A percentile compares a stretch with the other conserved stretches of the same genome.
phyloP scores from a whole-genome alignment of 805 yeast species.

The Monosporozyma siamensis region DNA sequence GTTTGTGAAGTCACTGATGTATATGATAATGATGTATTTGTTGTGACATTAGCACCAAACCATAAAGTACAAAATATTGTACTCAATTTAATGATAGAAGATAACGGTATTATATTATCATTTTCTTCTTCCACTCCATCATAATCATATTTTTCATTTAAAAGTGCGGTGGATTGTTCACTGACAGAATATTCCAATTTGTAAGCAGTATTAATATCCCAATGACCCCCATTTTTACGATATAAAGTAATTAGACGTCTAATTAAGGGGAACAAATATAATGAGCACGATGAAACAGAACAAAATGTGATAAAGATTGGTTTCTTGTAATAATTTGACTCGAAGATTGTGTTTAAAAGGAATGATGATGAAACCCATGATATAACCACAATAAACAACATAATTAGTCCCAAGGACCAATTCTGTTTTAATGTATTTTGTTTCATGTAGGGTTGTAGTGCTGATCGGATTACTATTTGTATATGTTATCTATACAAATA shows the following conservation, averaged over 20 bases:
- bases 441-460: neutral
- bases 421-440: slow-evolving; percentile 13
- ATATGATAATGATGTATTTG: slow-evolving; percentile 72
- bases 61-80: slow-evolving; percentile 73
- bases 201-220: neutral
- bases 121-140: neutral
- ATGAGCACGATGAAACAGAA: slow-evolving; percentile 70
- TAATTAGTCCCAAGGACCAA: slow-evolving; percentile 48
- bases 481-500: no score
- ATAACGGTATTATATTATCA: neutral
- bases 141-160: neutral
- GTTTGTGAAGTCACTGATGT: slow-evolving; percentile 91
- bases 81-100: slow-evolving; percentile 39
- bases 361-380: slow-evolving; percentile 87
- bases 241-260: neutral
- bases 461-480: neutral
- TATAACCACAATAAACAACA: slow-evolving; percentile 61
- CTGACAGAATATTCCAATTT: neutral
- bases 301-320: slow-evolving; percentile 88
- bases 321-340: slow-evolving; percentile 53
- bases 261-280: slow-evolving; percentile 53
- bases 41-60: slow-evolving; percentile 78
- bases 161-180: neutral
- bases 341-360: slow-evolving; percentile 61
- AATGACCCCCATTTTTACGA: neutral